Evolutionary conservation across 805 yeast genomes (phyloP), one percentile per base, ranked within the genome.

Genomic region (Barnettozyma californica): DNA sequence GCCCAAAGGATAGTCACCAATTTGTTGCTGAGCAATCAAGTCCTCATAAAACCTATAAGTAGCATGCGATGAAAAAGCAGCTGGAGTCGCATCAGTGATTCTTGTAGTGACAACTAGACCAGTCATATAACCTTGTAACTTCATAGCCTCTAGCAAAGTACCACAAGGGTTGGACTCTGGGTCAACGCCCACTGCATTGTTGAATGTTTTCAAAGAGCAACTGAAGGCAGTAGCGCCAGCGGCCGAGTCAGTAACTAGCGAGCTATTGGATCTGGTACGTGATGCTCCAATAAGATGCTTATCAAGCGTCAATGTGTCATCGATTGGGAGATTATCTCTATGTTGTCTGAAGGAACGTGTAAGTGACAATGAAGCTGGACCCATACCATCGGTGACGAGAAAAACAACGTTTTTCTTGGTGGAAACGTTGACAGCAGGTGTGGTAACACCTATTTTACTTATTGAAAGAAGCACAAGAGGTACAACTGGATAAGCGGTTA

Each of bases 201-300:
- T 91, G 68, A 87, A 89, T 5, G 90, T 71, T 69, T 91, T 91
- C 58, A 81, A 61, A 6, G 82, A 92, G 66, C 96, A 88, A 0
- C 95, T 75, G 60, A 90, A 91, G 1, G 96, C 97, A 13, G 96
- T 89, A 14, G 97, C 98, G 14, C 97, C 97, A 2, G 98, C 98
- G 10, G 98, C 98, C 26, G 96, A 87, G 64, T 91, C 98, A 0
- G 98, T 91, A 51, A 91, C 79, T 58, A 87, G 71, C 1, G 95
- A 85, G 53, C 75, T 71, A 23, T 80, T 78, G 16, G 96, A 86
- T 52, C 90, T 75, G 0, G 98, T 91, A 56, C 97, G 76, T 9
- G 95, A 85, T 21, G 86, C 76, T 25, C 98, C 98, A 45, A 90
- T 76, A 42, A 89, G 68, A 62, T 83, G 78, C 50, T 76, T 70